Percentiles rank a stretch among this genome's conserved stretches.
Evolutionary conservation across 1,284 basidiomycete genomes (phyloP).

Genomic region (Pisolithus thermaeus): DNA sequence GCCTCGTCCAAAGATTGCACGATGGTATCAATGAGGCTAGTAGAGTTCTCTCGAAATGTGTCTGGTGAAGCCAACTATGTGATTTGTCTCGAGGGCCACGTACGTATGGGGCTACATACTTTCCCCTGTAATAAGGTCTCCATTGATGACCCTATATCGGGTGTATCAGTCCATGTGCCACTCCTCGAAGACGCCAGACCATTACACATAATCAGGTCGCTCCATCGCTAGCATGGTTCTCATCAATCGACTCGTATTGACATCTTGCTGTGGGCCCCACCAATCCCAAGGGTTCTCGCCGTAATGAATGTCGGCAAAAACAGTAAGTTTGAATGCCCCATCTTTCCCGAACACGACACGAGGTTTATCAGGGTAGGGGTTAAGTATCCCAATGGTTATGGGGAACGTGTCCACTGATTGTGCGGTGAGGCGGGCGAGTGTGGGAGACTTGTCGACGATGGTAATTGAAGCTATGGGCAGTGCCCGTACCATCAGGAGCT

Average conservation of each 20-base stretch:
- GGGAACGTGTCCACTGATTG: too few relatives aligned
- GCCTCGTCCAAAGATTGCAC: constrained; percentile 43
- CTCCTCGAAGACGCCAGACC: constrained; percentile 2
- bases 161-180: constrained; percentile 4
- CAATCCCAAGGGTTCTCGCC: constrained; percentile 65
- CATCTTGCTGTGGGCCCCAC: constrained; percentile 60
- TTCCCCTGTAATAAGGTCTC: constrained; percentile 65
- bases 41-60: constrained; percentile 55
- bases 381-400: constrained; percentile 3
- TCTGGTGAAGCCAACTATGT: constrained; percentile 32
- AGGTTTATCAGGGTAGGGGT: constrained; percentile 48
- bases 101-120: constrained; percentile 31
- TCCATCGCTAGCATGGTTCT: constrained; percentile 45
- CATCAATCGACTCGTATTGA: constrained; percentile 53
- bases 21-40: constrained; percentile 44
- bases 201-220: constrained; percentile 60
- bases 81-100: not conserved
- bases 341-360: constrained; percentile 42
- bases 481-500: too few relatives aligned
- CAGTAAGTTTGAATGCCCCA: constrained; percentile 59
- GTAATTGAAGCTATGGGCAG: too few relatives aligned
- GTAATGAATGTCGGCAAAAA: constrained; percentile 65
- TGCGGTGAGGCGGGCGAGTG: too few relatives aligned
- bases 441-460: too few relatives aligned
- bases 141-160: constrained; percentile 48